Base-by-base conservation (phyloP, 352 stramenopile species). In the Globisporangium cylindrosporum region DNA sequence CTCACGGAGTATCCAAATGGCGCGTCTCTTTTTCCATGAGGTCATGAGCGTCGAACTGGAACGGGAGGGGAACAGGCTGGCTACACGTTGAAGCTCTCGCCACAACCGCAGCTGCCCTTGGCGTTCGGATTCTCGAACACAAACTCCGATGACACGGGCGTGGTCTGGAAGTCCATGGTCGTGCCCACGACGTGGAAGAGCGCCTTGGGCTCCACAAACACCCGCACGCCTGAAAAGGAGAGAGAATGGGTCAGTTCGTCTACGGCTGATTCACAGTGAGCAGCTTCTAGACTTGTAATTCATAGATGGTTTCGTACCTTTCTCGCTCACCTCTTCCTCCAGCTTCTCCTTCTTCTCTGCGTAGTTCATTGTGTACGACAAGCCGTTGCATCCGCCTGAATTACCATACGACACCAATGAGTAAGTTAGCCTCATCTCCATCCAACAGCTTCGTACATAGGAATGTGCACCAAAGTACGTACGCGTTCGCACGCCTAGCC, bases 61-160 rank as follows among this genome's bases (percentile, higher is more conserved):
- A 51, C 6, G 18, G 43, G 18, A 8, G 43, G 43, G 18, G 5
- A 22, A 22, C 5, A 22, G 43, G 43, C 24, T 18, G 36, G 10
- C 63, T 98, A 99, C 49, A 99, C 97, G 76, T 99, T 99, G 76
- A 99, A 99, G 74, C 93, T 99, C 82, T 99, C 98, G 48, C 98
- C 98, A 77, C 98, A 99, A 8, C 98, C 98, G 81, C 98, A 99
- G 77, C 97, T 94, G 38, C 97, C 97, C 81, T 99, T 99, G 20
- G 95, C 97, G 81, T 99, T 99, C n/a, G 98, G 98, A 84, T 99
- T 99, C 53, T 98, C 95, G 78, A 99, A 99, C 14, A 98, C 98
- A 69, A 99, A 99, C 80, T 99, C 97, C 48, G 95, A 94, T 29
- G 91, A 95, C 61, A 99, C 88, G 61, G 98, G 97, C 58, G 94